These are phyloP conservation scores for Toxoplasma gondii DNA, from an alignment of 169 alveolate species.

Conservation along the genomic window DNA sequence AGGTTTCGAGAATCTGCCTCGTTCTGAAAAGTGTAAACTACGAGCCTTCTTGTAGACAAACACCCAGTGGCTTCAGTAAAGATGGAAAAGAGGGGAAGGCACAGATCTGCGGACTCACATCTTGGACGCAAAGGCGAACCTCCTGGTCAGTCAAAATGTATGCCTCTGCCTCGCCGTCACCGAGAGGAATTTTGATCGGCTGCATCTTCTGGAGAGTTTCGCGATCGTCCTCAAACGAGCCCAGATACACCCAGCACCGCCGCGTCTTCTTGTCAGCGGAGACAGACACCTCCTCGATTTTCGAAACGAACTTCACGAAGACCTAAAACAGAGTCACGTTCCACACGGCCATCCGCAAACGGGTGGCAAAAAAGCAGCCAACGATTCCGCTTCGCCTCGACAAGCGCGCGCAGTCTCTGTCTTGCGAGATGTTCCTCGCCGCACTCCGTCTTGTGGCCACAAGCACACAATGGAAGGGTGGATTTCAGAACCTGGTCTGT, in stretches of 20 bases:
- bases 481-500: no score
- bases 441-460: no score
- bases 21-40: no score
- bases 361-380: no score
- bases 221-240: conserved; percentile 28
- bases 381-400: no score
- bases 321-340: conserved; percentile 26
- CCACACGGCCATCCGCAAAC: background rate
- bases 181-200: conserved; percentile 29
- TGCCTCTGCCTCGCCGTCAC: background rate
- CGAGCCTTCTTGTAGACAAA: no score
- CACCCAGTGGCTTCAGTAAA: no score
- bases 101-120: background rate
- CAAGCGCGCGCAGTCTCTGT: no score
- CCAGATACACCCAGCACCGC: conserved; percentile 45
- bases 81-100: no score
- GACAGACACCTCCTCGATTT: background rate
- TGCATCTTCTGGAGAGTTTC: conserved; percentile 16
- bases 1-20: no score
- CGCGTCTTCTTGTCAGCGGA: background rate
- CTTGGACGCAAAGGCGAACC: background rate
- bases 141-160: background rate
- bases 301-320: conserved; percentile 34
- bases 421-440: no score
- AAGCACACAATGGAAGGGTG: no score